Percentiles rank a stretch among this genome's conserved stretches.
Conservation (phyloP, 305 asterid genomes). For the Solanum hybrid region DNA sequence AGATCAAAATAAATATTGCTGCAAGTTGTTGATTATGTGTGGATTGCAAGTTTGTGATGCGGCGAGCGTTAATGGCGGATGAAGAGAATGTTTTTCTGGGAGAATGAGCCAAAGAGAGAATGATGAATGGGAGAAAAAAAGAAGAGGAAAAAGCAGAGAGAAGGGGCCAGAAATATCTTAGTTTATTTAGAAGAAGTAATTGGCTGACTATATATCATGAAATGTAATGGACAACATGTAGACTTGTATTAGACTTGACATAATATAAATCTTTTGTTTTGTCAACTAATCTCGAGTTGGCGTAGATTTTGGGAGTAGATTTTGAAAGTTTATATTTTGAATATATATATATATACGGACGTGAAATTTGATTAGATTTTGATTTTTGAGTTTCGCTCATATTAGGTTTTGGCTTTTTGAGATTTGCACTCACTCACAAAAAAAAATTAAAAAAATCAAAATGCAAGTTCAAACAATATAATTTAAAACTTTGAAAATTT, state of each 20-base stretch:
- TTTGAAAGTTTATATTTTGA: not conserved
- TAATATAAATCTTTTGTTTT: not conserved
- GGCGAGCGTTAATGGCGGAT: not conserved
- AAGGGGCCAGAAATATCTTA: not conserved
- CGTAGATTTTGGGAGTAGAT: too few relatives aligned
- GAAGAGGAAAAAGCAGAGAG: not conserved
- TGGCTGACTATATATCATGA: not conserved
- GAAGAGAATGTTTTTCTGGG: not conserved
- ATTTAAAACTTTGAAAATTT: not conserved
- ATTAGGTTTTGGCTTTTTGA: too few relatives aligned
- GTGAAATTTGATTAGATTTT: not conserved
- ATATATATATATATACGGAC: not conserved
- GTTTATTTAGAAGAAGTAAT: not conserved
- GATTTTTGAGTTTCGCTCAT: not conserved
- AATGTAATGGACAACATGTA: not conserved
- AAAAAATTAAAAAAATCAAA: too few relatives aligned
- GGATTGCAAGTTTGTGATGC: not conserved
- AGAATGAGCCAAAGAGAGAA: not conserved
- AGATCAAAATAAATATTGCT: not conserved
- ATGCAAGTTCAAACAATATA: not conserved
- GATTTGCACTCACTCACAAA: not conserved
- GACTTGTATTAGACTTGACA: not conserved
- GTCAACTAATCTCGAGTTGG: not conserved
- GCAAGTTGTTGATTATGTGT: not conserved
- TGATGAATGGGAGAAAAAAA: not conserved